A percentile compares a stretch with the other conserved stretches of the same genome.
Evolutionary conservation across 2,329 filamentous ascomycete species (phyloP).

Genomic region (Fusarium cyanostomum): DNA sequence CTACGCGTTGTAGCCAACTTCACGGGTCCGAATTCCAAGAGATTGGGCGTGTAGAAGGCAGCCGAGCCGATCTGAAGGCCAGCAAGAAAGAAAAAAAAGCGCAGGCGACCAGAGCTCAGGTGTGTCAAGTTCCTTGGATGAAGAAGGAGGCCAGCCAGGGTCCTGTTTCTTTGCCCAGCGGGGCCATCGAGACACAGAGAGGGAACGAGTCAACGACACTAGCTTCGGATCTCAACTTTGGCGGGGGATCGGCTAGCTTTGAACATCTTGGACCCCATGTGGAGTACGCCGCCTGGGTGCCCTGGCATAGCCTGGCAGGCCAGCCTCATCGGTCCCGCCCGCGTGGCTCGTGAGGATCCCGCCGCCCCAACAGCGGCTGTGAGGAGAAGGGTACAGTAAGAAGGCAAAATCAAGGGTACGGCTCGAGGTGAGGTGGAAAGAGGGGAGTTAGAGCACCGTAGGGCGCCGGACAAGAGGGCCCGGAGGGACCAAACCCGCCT

Average conservation of each 20-base stretch:
- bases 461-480: constrained; percentile 29
- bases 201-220: constrained; percentile 35
- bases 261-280: constrained; percentile 10
- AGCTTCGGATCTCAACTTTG: constrained; percentile 39
- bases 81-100: not conserved
- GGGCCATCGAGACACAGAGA: constrained; percentile 28
- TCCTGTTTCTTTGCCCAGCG: constrained; percentile 24
- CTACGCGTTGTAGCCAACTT: not conserved
- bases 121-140: constrained; percentile 33
- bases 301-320: constrained; percentile 31
- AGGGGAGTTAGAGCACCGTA: constrained; percentile 17
- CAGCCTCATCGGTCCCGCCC: constrained; percentile 39
- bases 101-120: constrained; percentile 21
- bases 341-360: constrained; percentile 35
- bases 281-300: constrained; percentile 22
- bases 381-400: constrained; percentile 6
- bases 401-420: constrained; percentile 19
- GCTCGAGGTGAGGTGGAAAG: not conserved
- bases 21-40: constrained; percentile 17
- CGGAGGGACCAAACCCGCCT: constrained; percentile 13
- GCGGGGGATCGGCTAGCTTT: constrained; percentile 39
- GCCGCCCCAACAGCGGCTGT: constrained; percentile 20
- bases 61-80: constrained; percentile 6
- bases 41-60: not conserved
- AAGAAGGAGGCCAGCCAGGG: constrained; percentile 17